phyloP scores from a whole-genome alignment of 2,329 filamentous ascomycete species.

The Diaporthe eres region DNA sequence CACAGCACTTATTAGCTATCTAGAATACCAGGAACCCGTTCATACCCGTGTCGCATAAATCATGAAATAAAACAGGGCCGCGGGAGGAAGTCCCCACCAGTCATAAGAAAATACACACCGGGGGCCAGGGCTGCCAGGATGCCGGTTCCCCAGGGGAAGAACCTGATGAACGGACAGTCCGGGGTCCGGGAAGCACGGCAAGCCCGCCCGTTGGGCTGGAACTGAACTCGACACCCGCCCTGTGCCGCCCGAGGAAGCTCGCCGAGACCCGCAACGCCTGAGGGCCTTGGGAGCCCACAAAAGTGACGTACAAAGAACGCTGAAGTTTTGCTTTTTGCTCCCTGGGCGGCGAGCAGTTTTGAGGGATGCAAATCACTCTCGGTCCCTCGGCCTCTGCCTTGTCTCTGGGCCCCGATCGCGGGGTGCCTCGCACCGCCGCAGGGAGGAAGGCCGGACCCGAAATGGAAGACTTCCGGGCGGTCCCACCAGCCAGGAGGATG shows the following conservation, averaged over 20 bases:
- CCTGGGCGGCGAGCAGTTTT: not conserved
- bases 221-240: not conserved
- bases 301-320: not conserved
- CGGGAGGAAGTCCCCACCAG: not conserved
- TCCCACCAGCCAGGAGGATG: not conserved
- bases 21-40: not conserved
- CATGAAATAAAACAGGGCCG: not conserved
- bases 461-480: slow-evolving; percentile 13
- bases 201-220: slow-evolving; percentile 1
- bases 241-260: slow-evolving; percentile 15
- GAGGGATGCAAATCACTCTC: not conserved
- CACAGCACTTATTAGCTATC: not conserved
- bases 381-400: not conserved
- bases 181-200: slow-evolving; percentile 23
- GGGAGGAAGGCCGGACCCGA: slow-evolving; percentile 9
- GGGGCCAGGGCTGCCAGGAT: not conserved
- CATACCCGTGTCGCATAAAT: not conserved
- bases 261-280: slow-evolving; percentile 13
- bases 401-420: not conserved
- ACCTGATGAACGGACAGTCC: not conserved
- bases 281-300: slow-evolving; percentile 11
- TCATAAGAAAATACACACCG: not conserved
- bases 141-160: not conserved
- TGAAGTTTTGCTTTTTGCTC: not conserved
- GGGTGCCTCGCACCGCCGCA: not conserved